phyloP scores from a whole-genome alignment of 78 protist species.

The Dictyostelium citrinum region DNA sequence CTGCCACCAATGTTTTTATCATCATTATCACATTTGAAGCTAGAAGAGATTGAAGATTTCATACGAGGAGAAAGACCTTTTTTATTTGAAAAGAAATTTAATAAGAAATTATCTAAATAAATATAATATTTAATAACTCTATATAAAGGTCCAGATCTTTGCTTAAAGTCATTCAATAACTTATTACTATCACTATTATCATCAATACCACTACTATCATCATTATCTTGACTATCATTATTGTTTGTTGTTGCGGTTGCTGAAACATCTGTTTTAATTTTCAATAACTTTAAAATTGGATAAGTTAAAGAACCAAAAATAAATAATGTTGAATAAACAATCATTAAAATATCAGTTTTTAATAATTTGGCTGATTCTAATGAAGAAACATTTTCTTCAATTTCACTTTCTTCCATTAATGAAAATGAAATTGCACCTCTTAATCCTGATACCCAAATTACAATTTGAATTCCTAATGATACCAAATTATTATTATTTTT shows the following conservation, averaged over 20 bases:
- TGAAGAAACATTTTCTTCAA: not conserved
- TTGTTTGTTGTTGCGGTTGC: not conserved
- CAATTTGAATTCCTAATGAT: conserved; percentile 15
- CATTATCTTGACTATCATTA: not conserved
- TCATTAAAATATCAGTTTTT: conserved; percentile 8
- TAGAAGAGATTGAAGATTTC: not conserved
- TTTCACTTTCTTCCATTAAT: conserved; percentile 14
- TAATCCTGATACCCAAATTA: conserved; percentile 84
- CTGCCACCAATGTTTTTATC: not conserved
- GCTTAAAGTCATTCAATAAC: not conserved
- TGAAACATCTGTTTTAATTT: conserved; percentile 6
- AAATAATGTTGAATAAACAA: conserved; percentile 19
- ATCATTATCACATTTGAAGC: not conserved
- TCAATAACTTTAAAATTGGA: conserved; percentile 24
- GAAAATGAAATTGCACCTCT: conserved; percentile 95
- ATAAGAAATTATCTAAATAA: not conserved
- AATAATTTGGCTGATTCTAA: not conserved
- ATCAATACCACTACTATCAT: not conserved
- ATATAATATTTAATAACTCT: not conserved
- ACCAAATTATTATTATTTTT: not conserved
- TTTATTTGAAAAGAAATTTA: not conserved
- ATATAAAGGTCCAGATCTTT: not conserved
- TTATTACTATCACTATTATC: not conserved
- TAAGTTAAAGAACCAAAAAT: conserved; percentile 34
- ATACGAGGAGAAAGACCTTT: not conserved